Evolutionary conservation across 352 stramenopile genomes (phyloP), one percentile per base, ranked within the genome.

Genomic region (Pythium dissimile): DNA sequence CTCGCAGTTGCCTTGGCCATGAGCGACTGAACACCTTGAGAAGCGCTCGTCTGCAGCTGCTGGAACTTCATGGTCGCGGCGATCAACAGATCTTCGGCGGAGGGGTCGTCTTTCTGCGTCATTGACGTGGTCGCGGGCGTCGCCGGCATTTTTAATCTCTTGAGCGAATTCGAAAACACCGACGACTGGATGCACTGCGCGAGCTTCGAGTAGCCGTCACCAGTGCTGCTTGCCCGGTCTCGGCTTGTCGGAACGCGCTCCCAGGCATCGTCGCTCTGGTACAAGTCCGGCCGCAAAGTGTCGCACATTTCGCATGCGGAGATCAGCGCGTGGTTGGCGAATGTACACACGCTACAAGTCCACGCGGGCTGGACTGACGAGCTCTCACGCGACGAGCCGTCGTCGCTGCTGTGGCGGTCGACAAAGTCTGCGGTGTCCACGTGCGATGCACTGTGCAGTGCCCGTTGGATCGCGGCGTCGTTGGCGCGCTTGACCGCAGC

Each of bases 291-390:
- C 20, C 67, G 79, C 8, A 70, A 45, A 1, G 72, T 73, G 18
- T 89, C 81, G 38, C 81, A 92, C 49, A 94, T 84, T 61, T 94
- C 81, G 48, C 79, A 91, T 50, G 83, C 73, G 16, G 23, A n/a
- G 38, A 58, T 58, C 52, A 89, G 52, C 3, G 77, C 71, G 31
- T 94, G 85, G 62, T 94, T 94, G 4, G 71, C 66, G 52, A 93
- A 94, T 27, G 85, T 92, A 45, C 85, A 94, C 58, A 88, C 80
- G 42, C 70, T 70, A 43, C 85, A 94, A 13, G 49, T 67, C 85
- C 85, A 94, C 62, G 34, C 4, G n/a, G n/a, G n/a, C n/a, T n/a
- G n/a, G n/a, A n/a, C n/a, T n/a, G n/a, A n/a, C n/a, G n/a, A n/a
- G n/a, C n/a, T n/a, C n/a, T n/a, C n/a, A n/a, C n/a, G n/a, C n/a